phyloP scores from a whole-genome alignment of 2,329 filamentous ascomycete species.

The Clonostachys rosea region DNA sequence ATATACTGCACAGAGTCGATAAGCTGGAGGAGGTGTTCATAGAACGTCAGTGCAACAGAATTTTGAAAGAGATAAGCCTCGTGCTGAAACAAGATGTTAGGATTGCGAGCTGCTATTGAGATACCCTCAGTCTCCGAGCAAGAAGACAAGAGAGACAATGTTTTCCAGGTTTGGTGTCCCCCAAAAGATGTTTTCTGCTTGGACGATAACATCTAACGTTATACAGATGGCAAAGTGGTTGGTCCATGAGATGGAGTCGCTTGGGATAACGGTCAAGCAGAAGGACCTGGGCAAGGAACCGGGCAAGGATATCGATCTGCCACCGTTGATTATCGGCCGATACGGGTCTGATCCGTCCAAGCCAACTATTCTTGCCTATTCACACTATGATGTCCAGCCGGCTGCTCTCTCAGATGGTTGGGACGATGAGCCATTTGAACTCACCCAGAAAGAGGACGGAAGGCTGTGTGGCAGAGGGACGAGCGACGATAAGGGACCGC shows the following conservation, averaged over 20 bases:
- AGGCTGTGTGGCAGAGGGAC: constrained; percentile 95
- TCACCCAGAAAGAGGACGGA: constrained; percentile 82
- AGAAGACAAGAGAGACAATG: too few relatives aligned
- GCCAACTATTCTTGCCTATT: constrained; percentile 93
- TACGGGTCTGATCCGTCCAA: constrained; percentile 92
- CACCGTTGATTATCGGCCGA: constrained; percentile 85
- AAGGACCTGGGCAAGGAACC: constrained; percentile 88
- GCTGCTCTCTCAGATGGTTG: constrained; percentile 91
- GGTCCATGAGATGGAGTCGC: constrained; percentile 71
- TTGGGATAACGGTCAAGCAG: constrained; percentile 85
- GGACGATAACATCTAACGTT: constrained; percentile 57
- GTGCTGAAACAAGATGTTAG: too few relatives aligned
- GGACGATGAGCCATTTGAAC: constrained; percentile 89
- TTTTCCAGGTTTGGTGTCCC: too few relatives aligned
- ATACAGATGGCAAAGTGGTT: constrained; percentile 95
- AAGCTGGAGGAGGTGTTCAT: too few relatives aligned
- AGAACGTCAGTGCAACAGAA: too few relatives aligned
- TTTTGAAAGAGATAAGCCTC: too few relatives aligned
- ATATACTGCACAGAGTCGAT: too few relatives aligned
- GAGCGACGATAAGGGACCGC: constrained; percentile 98
- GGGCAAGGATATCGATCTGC: constrained; percentile 85
- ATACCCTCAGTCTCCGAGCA: too few relatives aligned
- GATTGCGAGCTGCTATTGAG: too few relatives aligned
- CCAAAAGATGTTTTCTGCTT: too few relatives aligned
- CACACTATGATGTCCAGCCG: constrained; percentile 98